A percentile compares a stretch with the other conserved stretches of the same genome.
These are phyloP conservation scores for Calocybe cyanea DNA, from an alignment of 768 basidiomycete genomes.

Conservation along the genomic window DNA sequence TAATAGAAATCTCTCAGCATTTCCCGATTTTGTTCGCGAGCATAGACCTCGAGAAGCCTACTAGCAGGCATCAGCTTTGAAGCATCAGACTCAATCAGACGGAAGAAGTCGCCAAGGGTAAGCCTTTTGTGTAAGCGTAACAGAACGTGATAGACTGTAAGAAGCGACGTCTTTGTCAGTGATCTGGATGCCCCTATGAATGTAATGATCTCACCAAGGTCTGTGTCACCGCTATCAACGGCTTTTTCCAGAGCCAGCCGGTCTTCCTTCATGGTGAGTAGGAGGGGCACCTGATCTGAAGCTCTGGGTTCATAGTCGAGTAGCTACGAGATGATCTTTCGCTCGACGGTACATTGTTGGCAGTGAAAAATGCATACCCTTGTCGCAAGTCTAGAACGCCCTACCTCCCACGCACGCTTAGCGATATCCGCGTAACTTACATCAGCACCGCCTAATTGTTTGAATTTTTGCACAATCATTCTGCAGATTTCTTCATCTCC, in stretches of 20 bases:
- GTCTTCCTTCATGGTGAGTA: slow-evolving; percentile 94
- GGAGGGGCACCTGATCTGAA: slow-evolving; percentile 90
- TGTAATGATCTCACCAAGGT: slow-evolving; percentile 59
- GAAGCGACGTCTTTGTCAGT: not conserved
- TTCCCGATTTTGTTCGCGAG: slow-evolving; percentile 83
- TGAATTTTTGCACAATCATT: slow-evolving; percentile 87
- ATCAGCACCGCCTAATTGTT: slow-evolving; percentile 68
- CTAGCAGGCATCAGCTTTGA: slow-evolving; percentile 69
- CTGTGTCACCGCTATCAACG: slow-evolving; percentile 92
- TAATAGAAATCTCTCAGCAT: slow-evolving; percentile 97
- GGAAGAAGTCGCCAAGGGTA: slow-evolving; percentile 89
- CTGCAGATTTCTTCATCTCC: slow-evolving; percentile 79
- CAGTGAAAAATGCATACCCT: slow-evolving; percentile 3
- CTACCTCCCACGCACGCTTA: slow-evolving; percentile 71
- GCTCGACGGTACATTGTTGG: slow-evolving; percentile 44
- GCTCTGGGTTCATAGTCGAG: slow-evolving; percentile 88
- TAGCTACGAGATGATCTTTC: slow-evolving; percentile 41
- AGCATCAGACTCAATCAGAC: slow-evolving; percentile 88
- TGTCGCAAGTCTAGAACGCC: slow-evolving; percentile 17
- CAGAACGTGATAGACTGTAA: slow-evolving; percentile 86
- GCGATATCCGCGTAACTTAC: slow-evolving; percentile 97
- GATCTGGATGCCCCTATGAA: slow-evolving; percentile 15
- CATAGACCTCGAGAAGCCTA: slow-evolving; percentile 83
- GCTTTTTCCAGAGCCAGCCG: slow-evolving; percentile 83
- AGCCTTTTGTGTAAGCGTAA: slow-evolving; percentile 82